These are phyloP conservation scores for Corchorus olitorius DNA, from an alignment of 345 rosid genomes.

Conservation along the genomic window DNA sequence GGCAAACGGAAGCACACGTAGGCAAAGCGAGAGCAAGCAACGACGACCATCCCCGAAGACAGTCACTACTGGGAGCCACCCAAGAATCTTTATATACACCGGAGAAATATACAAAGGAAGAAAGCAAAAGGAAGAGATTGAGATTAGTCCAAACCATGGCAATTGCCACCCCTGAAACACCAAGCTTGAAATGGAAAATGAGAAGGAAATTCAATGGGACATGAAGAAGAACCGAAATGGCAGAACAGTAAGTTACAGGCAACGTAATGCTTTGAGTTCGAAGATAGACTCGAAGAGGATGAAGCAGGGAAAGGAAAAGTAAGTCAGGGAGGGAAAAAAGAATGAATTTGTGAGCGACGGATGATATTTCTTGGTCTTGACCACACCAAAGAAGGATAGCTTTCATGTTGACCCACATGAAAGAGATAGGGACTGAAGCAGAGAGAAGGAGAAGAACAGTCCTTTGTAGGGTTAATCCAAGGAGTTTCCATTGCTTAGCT, in stretches of 20 bases:
- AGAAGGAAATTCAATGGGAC: slow-evolving; percentile 79
- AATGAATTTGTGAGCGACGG: slow-evolving; percentile 74
- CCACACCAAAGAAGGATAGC: slow-evolving; percentile 75
- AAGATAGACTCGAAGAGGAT: slow-evolving; percentile 85
- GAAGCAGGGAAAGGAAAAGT: slow-evolving; percentile 84
- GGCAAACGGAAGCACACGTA: slow-evolving; percentile 87
- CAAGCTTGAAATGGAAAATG: slow-evolving; percentile 76
- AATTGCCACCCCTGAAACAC: slow-evolving; percentile 83
- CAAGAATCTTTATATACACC: slow-evolving; percentile 74
- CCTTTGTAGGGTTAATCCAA: slow-evolving; percentile 89
- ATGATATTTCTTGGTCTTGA: slow-evolving; percentile 75
- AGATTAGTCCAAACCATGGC: slow-evolving; percentile 92
- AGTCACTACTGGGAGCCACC: slow-evolving; percentile 77
- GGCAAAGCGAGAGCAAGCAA: slow-evolving; percentile 86
- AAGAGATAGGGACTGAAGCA: slow-evolving; percentile 75
- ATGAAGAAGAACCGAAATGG: slow-evolving; percentile 79
- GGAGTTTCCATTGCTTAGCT: slow-evolving; percentile 85
- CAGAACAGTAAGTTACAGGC: slow-evolving; percentile 87
- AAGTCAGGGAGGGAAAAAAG: slow-evolving; percentile 89
- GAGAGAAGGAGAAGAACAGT: slow-evolving; percentile 93
- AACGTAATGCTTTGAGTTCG: slow-evolving; percentile 85
- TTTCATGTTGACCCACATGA: slow-evolving; percentile 82
- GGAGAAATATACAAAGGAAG: slow-evolving; percentile 70
- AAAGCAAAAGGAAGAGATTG: slow-evolving; percentile 67
- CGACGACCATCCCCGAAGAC: slow-evolving; percentile 85